A percentile compares a stretch with the other conserved stretches of the same genome.
Evolutionary conservation across 1,139 yeast genomes (phyloP).

Genomic region (Candida gigantensis): DNA sequence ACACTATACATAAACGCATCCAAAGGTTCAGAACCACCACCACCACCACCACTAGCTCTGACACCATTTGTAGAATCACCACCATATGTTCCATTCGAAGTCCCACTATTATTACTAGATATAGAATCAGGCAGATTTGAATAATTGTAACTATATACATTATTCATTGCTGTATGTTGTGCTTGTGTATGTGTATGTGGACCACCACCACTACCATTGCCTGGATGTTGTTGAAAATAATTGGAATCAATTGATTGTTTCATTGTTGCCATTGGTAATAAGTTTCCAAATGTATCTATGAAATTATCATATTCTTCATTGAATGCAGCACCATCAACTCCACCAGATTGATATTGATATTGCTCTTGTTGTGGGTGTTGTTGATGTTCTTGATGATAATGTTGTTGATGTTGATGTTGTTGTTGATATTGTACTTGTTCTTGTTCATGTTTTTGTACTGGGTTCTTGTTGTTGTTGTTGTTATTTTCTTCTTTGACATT

Average conservation of each 20-base stretch:
- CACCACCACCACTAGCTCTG: no score
- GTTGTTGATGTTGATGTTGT: background rate
- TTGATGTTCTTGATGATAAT: background rate
- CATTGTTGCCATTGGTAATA: conserved; percentile 13
- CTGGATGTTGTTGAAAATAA: no score
- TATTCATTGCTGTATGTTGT: no score
- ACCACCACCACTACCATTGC: no score
- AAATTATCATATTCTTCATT: conserved; percentile 15
- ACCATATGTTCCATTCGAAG: background rate
- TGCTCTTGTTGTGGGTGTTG: background rate
- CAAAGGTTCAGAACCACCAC: no score
- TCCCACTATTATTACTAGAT: conserved; percentile 2
- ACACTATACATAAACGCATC: conserved; percentile 23
- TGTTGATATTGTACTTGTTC: conserved; percentile 1
- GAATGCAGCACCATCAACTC: conserved; percentile 3
- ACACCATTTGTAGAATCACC: background rate
- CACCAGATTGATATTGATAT: background rate
- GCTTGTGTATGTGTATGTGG: background rate
- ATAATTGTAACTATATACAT: background rate
- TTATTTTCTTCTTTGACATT: background rate
- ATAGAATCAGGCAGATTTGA: background rate
- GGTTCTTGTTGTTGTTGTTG: background rate
- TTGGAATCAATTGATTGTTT: conserved; percentile 8
- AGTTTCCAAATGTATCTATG: conserved; percentile 14
- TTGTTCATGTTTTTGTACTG: conserved; percentile 3